Conservation (phyloP, 768 basidiomycete genomes). For the Russula lepida region DNA sequence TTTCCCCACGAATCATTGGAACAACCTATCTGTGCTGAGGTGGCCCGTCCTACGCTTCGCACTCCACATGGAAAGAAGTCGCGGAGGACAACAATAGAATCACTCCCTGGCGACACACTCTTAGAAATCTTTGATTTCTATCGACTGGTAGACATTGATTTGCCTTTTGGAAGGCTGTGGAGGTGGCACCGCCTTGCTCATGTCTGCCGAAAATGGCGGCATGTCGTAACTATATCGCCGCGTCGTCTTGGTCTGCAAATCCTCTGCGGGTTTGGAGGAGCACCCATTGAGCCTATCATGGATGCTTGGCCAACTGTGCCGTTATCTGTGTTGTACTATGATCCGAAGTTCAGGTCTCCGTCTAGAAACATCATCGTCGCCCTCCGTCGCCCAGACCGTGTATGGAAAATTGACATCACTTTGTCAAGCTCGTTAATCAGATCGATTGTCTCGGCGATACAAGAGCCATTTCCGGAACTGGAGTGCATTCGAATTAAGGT, state of each 20-base stretch:
- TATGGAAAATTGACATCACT: not conserved
- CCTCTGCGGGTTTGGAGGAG: not conserved
- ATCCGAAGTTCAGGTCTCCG: too few relatives aligned
- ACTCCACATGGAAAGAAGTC: too few relatives aligned
- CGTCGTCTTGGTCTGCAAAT: not conserved
- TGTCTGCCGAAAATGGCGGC: not conserved
- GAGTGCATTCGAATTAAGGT: constrained; percentile 22
- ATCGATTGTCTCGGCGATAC: constrained; percentile 25
- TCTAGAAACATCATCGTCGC: not conserved
- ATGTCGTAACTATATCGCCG: not conserved
- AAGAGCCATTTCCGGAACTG: constrained; percentile 21
- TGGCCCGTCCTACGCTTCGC: not conserved
- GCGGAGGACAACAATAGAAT: too few relatives aligned
- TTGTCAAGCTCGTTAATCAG: not conserved
- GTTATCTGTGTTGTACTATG: not conserved
- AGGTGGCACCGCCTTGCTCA: not conserved
- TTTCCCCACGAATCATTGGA: not conserved
- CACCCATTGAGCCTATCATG: not conserved
- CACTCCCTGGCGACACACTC: not conserved
- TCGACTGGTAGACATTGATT: not conserved
- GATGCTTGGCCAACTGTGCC: not conserved
- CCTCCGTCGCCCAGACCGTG: not conserved
- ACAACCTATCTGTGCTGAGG: not conserved
- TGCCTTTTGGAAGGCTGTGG: not conserved
- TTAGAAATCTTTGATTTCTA: not conserved